phyloP scores from a whole-genome alignment of 345 rosid species.

The Murraya koenigii region DNA sequence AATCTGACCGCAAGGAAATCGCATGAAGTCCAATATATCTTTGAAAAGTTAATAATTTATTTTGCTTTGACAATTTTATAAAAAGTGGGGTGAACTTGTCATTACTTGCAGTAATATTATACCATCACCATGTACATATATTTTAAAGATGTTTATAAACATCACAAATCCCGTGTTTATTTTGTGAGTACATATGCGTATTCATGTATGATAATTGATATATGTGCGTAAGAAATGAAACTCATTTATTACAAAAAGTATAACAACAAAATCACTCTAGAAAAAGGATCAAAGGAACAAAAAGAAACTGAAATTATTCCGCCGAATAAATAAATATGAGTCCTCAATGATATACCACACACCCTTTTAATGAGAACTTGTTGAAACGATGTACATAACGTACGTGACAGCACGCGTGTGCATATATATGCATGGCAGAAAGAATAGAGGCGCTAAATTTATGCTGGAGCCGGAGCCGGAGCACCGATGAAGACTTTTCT shows the following conservation, averaged over 20 bases:
- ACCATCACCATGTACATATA: no score
- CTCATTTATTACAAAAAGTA: background rate
- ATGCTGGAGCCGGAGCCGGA: background rate
- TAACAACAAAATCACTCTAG: background rate
- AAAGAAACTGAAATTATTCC: background rate
- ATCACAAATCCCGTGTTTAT: no score
- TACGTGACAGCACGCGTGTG: background rate
- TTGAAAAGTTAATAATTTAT: no score
- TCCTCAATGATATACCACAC: background rate
- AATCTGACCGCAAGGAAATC: no score
- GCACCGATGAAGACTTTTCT: background rate
- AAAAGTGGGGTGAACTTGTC: no score
- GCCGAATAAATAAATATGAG: background rate
- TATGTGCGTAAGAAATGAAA: background rate
- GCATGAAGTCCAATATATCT: no score
- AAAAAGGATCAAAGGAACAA: background rate
- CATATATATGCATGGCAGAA: background rate
- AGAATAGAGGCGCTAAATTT: background rate
- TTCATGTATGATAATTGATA: no score
- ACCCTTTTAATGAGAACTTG: background rate
- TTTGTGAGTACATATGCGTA: no score
- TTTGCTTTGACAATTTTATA: no score
- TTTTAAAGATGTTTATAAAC: background rate
- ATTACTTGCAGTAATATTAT: no score
- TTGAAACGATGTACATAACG: background rate